phyloP scores from a whole-genome alignment of 768 basidiomycete species.

The Agrocybe pediades region DNA sequence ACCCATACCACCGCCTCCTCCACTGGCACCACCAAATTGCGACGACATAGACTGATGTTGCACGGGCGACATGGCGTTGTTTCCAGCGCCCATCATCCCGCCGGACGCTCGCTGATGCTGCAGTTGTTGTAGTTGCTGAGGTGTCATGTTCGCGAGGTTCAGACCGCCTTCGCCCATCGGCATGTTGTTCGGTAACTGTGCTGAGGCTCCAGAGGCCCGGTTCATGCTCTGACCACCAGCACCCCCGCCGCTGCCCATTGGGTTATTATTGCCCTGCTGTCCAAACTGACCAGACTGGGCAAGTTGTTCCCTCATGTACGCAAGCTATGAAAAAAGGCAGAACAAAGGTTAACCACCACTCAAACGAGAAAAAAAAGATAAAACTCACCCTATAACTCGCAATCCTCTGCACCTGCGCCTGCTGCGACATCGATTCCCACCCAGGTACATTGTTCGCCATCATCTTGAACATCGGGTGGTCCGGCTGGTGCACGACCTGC shows the following conservation, averaged over 20 bases:
- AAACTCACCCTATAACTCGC: conserved; percentile 49
- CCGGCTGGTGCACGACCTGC: conserved; percentile 53
- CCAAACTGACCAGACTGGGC: background rate
- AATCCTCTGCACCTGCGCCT: conserved; percentile 63
- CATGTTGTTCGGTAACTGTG: conserved; percentile 15
- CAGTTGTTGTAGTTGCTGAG: conserved; percentile 13
- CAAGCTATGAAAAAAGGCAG: conserved; percentile 1
- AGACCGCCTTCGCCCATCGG: conserved; percentile 8
- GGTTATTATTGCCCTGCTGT: background rate
- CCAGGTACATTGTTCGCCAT: conserved; percentile 52
- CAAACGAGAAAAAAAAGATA: conserved; percentile 1
- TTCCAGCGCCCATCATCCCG: conserved; percentile 9
- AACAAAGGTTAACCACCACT: too few relatives aligned
- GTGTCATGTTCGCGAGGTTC: conserved; percentile 6
- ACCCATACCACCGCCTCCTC: conserved; percentile 19
- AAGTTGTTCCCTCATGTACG: conserved; percentile 19
- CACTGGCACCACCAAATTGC: conserved; percentile 19
- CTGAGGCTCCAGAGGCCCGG: conserved; percentile 11
- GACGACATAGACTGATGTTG: conserved; percentile 22
- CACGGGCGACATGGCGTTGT: conserved; percentile 18
- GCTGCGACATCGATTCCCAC: conserved; percentile 52
- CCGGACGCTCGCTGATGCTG: conserved; percentile 14
- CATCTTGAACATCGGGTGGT: conserved; percentile 60
- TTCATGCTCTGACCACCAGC: conserved; percentile 10
- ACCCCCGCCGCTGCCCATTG: background rate